Evolutionary conservation across 306 rosid species (phyloP).

Genomic region (Malus domestica): ASM211411v1 NC_041796.1:6108001-6108500

Average conservation of each 20-base stretch:
- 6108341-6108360: not conserved
- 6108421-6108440: not conserved
- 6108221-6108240: too few species aligned
- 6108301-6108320: not conserved
- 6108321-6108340: not conserved
- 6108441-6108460: not conserved
- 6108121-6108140: too few species aligned
- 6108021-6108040: too few species aligned
- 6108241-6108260: not conserved
- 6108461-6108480: not conserved
- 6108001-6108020: too few species aligned
- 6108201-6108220: too few species aligned
- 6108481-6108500: not conserved
- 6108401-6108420: not conserved
- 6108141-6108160: too few species aligned
- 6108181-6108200: too few species aligned
- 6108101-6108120: too few species aligned
- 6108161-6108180: too few species aligned
- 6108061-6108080: too few species aligned
- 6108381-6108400: not conserved
- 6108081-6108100: too few species aligned
- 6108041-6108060: too few species aligned
- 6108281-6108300: not conserved
- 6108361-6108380: constrained; percentile 2
- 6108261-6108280: not conserved